A percentile compares a stretch with the other conserved stretches of the same genome.
Evolutionary conservation across 2,329 filamentous ascomycete genomes (phyloP).

Genomic region (Ophiocordyceps camponoti-leonardi): DNA sequence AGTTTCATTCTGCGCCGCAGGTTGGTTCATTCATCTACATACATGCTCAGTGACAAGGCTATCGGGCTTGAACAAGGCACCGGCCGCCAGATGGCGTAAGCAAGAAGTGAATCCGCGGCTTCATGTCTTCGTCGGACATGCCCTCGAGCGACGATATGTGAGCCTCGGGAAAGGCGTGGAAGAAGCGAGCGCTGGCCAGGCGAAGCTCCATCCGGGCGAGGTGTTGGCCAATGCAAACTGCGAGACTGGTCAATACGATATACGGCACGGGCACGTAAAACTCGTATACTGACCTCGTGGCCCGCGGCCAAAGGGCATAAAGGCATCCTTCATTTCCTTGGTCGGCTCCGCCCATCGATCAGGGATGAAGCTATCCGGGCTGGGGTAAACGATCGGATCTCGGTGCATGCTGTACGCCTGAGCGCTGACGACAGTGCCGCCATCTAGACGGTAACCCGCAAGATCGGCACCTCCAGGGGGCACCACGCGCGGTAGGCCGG

Average conservation of each 20-base stretch:
- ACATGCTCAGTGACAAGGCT: neutral
- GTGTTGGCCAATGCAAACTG: conserved; percentile 36
- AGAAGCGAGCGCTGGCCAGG: conserved; percentile 32
- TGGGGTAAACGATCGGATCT: conserved; percentile 19
- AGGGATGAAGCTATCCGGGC: conserved; percentile 14
- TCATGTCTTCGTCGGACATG: conserved; percentile 19
- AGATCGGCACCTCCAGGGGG: conserved; percentile 21
- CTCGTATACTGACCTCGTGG: conserved; percentile 17
- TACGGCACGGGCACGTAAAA: too few species aligned
- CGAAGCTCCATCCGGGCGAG: conserved; percentile 38
- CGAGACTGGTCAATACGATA: neutral
- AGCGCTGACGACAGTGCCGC: conserved; percentile 19
- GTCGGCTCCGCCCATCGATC: conserved; percentile 8
- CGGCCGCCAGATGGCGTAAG: conserved; percentile 12
- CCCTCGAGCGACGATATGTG: conserved; percentile 13
- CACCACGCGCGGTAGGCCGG: conserved; percentile 20
- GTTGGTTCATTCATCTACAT: too few species aligned
- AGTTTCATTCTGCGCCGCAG: neutral
- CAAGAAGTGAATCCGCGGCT: conserved; percentile 15
- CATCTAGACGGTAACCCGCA: conserved; percentile 20
- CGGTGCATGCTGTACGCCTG: conserved; percentile 31
- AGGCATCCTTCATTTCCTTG: conserved; percentile 26
- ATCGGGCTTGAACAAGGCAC: conserved; percentile 11
- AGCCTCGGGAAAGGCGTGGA: conserved; percentile 24
- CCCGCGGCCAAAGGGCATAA: conserved; percentile 35